These are phyloP conservation scores for Taiozyma sp. DNA, from an alignment of 1,139 yeast species.

Conservation along the genomic window DNA sequence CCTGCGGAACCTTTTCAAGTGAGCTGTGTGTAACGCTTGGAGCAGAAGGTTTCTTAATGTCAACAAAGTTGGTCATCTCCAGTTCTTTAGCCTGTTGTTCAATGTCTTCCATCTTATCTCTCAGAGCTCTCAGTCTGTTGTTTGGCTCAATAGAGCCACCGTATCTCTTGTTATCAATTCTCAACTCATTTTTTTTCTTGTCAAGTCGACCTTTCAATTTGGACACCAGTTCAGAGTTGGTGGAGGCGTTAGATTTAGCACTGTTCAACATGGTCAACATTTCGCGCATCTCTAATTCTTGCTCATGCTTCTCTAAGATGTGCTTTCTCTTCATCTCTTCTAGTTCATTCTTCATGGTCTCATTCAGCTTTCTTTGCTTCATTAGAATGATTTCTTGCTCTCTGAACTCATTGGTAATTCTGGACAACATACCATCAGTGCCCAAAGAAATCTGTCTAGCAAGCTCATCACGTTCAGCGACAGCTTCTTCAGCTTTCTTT, in stretches of 20 bases:
- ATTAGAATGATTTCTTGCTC: slow-evolving; percentile 68
- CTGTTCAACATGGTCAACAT: slow-evolving; percentile 58
- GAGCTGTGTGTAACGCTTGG: slow-evolving; percentile 5
- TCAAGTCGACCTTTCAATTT: slow-evolving; percentile 56
- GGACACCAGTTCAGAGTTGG: slow-evolving; percentile 38
- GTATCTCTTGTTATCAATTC: slow-evolving; percentile 47
- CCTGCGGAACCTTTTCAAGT: slow-evolving; percentile 21
- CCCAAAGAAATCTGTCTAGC: slow-evolving; percentile 72
- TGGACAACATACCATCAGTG: slow-evolving; percentile 78
- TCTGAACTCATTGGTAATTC: slow-evolving; percentile 58
- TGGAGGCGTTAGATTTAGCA: slow-evolving; percentile 10
- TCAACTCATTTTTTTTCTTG: slow-evolving; percentile 56
- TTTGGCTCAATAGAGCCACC: slow-evolving; percentile 68
- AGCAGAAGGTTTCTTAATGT: slow-evolving; percentile 18
- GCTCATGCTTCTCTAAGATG: slow-evolving; percentile 73
- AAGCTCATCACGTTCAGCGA: slow-evolving; percentile 80
- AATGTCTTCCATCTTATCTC: slow-evolving; percentile 82
- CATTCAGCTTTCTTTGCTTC: slow-evolving; percentile 63
- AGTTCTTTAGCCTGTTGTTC: slow-evolving; percentile 82
- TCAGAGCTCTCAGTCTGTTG: slow-evolving; percentile 63
- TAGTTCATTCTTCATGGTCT: slow-evolving; percentile 57
- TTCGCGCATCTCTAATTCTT: slow-evolving; percentile 85
- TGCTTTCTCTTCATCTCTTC: slow-evolving; percentile 68
- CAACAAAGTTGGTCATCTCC: slow-evolving; percentile 78
- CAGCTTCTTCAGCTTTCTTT: slow-evolving; percentile 70